Evolutionary conservation across 805 yeast genomes (phyloP).

Genomic region (Suhomyces sp.): DNA sequence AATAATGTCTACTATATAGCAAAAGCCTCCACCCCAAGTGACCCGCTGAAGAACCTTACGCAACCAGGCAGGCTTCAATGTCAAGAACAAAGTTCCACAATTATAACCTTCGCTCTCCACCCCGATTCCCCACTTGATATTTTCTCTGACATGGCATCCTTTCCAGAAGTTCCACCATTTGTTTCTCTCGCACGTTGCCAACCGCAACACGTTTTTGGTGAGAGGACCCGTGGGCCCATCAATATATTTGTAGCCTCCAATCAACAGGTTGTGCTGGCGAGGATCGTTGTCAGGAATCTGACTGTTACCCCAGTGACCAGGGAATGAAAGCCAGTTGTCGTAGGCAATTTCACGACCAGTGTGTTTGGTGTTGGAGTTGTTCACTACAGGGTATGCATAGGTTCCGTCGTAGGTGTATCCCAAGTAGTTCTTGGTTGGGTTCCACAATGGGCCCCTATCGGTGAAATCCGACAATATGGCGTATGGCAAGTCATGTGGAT

Average conservation of each 20-base stretch:
- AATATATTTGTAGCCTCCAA: slow-evolving; percentile 80
- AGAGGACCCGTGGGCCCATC: slow-evolving; percentile 95
- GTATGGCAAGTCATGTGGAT: slow-evolving; percentile 92
- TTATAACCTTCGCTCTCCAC: slow-evolving; percentile 82
- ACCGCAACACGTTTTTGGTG: slow-evolving; percentile 66
- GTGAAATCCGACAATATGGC: slow-evolving; percentile 89
- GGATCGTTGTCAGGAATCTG: slow-evolving; percentile 64
- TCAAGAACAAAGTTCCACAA: slow-evolving; percentile 65
- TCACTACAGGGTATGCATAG: slow-evolving; percentile 40
- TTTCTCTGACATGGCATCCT: slow-evolving; percentile 75
- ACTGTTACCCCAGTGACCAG: slow-evolving; percentile 91
- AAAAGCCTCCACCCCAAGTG: slow-evolving; percentile 63
- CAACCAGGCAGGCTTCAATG: slow-evolving; percentile 51
- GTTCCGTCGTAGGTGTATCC: slow-evolving; percentile 78
- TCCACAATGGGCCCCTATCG: slow-evolving; percentile 95
- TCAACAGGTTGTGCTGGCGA: slow-evolving; percentile 82
- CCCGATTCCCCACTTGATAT: slow-evolving; percentile 80
- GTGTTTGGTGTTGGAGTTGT: slow-evolving; percentile 41
- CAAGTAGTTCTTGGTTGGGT: slow-evolving; percentile 76
- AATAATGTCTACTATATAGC: slow-evolving; percentile 50
- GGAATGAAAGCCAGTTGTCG: slow-evolving; percentile 75
- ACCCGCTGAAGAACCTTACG: slow-evolving; percentile 45
- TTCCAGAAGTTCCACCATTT: slow-evolving; percentile 93
- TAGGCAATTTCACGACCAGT: slow-evolving; percentile 51
- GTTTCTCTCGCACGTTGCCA: slow-evolving; percentile 72